Evolutionary conservation across 1,139 yeast species (phyloP).

Genomic region (Pichia sp.): DNA sequence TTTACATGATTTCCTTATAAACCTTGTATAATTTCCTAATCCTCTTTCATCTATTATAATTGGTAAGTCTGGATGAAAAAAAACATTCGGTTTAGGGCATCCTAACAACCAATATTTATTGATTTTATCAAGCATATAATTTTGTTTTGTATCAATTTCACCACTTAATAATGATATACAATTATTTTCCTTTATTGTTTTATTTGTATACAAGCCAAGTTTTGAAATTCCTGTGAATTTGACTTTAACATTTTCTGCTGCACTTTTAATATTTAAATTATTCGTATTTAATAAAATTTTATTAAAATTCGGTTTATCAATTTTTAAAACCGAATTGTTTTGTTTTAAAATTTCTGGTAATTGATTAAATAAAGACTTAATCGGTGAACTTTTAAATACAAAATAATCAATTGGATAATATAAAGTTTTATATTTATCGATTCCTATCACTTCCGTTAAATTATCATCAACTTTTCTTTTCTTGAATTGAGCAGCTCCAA

Average conservation of each 20-base stretch:
- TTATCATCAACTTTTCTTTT: slow-evolving; percentile 17
- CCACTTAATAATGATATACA: slow-evolving; percentile 66
- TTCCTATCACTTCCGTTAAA: slow-evolving; percentile 29
- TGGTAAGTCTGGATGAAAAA: slow-evolving; percentile 46
- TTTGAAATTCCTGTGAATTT: slow-evolving; percentile 70
- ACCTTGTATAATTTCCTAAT: slow-evolving; percentile 71
- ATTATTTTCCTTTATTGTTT: slow-evolving; percentile 42
- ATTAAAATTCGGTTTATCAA: slow-evolving; percentile 13
- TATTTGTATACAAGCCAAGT: slow-evolving; percentile 53
- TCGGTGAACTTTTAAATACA: slow-evolving; percentile 38
- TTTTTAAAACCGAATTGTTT: slow-evolving; percentile 12
- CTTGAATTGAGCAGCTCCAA: slow-evolving; percentile 20
- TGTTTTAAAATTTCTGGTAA: slow-evolving; percentile 21
- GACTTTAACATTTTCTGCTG: slow-evolving; percentile 51
- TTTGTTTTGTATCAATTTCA: slow-evolving; percentile 57
- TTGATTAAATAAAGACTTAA: slow-evolving; percentile 27
- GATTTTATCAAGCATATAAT: slow-evolving; percentile 55
- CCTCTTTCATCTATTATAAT: slow-evolving; percentile 72
- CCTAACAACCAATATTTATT: slow-evolving; percentile 84
- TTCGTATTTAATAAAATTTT: slow-evolving; percentile 10
- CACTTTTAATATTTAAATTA: slow-evolving; percentile 34
- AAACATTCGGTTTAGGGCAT: slow-evolving; percentile 73
- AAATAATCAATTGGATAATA: slow-evolving; percentile 41
- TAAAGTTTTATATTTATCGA: slow-evolving; percentile 45
- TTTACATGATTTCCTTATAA: slow-evolving; percentile 68